Percentiles rank a stretch among this genome's conserved stretches.
Evolutionary conservation across 768 basidiomycete genomes (phyloP).

Genomic region (Cystobasidium tubakii): DNA sequence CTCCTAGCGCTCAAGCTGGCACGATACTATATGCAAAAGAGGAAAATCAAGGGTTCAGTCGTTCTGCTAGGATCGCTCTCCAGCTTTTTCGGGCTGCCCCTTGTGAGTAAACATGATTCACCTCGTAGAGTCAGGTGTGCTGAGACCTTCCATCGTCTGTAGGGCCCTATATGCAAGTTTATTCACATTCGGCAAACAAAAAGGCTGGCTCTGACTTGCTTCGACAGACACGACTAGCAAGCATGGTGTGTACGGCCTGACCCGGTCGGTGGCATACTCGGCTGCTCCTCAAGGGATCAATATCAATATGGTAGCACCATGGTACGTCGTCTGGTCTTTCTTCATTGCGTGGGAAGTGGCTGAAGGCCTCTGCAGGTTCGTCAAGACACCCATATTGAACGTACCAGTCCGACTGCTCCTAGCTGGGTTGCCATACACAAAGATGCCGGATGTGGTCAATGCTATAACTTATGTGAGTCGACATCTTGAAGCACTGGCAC

Average conservation of each 20-base stretch:
- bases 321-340: neutral
- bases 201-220: neutral
- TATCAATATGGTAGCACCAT: slow-evolving; percentile 32
- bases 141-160: neutral
- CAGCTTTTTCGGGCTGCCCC: slow-evolving; percentile 18
- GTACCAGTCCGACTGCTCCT: slow-evolving; percentile 8
- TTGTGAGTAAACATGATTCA: neutral
- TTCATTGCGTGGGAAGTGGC: neutral
- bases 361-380: slow-evolving; percentile 12
- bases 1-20: slow-evolving; percentile 14
- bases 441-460: slow-evolving; percentile 23
- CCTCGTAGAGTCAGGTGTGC: neutral
- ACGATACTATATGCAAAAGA: slow-evolving; percentile 14
- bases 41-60: slow-evolving; percentile 14
- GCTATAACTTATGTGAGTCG: slow-evolving; percentile 18
- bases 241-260: slow-evolving; percentile 16
- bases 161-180: neutral
- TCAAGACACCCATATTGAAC: slow-evolving; percentile 24
- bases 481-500: too few relatives aligned
- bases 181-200: too few relatives aligned
- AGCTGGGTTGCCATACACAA: slow-evolving; percentile 12
- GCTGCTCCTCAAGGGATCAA: slow-evolving; percentile 14
- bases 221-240: slow-evolving; percentile 1
- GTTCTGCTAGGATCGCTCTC: slow-evolving; percentile 23
- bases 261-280: neutral